Evolutionary conservation across 2,329 filamentous ascomycete species (phyloP), one percentile per base, ranked within the genome.

Genomic region (Lasiodiplodia sp.): DNA sequence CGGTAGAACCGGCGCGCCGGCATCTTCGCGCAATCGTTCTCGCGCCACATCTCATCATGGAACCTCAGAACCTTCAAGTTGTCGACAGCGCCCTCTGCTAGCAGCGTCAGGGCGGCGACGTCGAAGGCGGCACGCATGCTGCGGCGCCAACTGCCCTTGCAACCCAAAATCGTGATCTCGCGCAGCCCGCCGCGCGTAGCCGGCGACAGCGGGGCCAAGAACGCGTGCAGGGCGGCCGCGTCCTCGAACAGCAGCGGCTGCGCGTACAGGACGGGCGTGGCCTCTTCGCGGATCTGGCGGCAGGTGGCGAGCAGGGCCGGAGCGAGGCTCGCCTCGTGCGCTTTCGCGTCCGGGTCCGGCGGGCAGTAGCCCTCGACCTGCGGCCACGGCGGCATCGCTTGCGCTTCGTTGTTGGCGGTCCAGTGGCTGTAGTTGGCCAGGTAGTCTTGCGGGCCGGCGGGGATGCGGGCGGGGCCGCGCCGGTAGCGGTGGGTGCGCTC

Each of bases 1-100:
- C 78, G 78, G 58, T 79, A 81, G 38, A 80, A 62, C 28, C 75
- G 73, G 11, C 72, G 73, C 1, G 78, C 78, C 5, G 70, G 14
- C 0, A 63, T 31, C 8, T 52, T 14, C 8, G 68, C 63, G 31
- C 60, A 70, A 5, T 69, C 66, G 1, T 73, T 37, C 0, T 18
- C 18, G 12, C 11, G 16, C 31, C 31, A n/a, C 40, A 7, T 18
- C 10, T 67, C 68, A 14, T 64, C 60, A 12, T n/a, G 28, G 44
- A 38, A 52, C 7, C 11, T 18, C 25, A 81, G 71, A 2, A 69
- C 69, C 14, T 73, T 69, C 44, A 80, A 70, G 25, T 78, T 77
- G 7, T 34, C 31, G 2, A 72, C 74, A 5, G 77, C 77, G 51
- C 68, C 63, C 18, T 55, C 70, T 7, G 71, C 69, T 0, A 80